Evolutionary conservation across 495 filamentous ascomycete genomes (phyloP).

Genomic region (Penicillium psychrofluorescens): DNA sequence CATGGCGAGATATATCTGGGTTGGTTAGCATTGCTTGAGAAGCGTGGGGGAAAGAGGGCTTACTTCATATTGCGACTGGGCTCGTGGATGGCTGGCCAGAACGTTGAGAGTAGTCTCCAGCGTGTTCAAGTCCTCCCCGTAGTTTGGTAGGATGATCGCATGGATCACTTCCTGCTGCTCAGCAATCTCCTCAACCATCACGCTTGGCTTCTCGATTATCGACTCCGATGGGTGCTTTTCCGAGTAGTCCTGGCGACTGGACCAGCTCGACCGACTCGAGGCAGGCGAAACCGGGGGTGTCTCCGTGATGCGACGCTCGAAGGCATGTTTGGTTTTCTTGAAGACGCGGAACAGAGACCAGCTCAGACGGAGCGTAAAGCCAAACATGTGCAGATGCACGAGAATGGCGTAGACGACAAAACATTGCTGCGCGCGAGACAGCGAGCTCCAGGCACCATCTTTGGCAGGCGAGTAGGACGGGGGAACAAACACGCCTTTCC

Average conservation of each 20-base stretch:
- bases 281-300: background rate
- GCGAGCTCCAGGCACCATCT: constrained; percentile 8
- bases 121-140: constrained; percentile 60
- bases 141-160: constrained; percentile 62
- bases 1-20: constrained; percentile 65
- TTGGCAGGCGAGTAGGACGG: constrained; percentile 2
- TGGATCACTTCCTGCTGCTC: constrained; percentile 40
- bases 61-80: constrained; percentile 58
- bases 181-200: constrained; percentile 1
- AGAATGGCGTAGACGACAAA: constrained; percentile 26
- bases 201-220: constrained; percentile 2
- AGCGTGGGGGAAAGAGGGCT: constrained; percentile 10
- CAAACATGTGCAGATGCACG: constrained; percentile 22
- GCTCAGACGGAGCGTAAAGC: constrained; percentile 24
- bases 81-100: constrained; percentile 56
- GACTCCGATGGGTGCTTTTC: constrained; percentile 3
- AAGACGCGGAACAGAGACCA: constrained; percentile 19
- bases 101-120: constrained; percentile 58
- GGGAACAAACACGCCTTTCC: constrained; percentile 10
- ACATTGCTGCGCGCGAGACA: constrained; percentile 19
- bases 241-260: constrained; percentile 1
- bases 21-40: background rate
- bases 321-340: constrained; percentile 11
- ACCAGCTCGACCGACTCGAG: constrained; percentile 4
- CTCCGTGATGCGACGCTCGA: constrained; percentile 14